Evolutionary conservation across 306 rosid species (phyloP).

Genomic region (Urtica urens): DNA sequence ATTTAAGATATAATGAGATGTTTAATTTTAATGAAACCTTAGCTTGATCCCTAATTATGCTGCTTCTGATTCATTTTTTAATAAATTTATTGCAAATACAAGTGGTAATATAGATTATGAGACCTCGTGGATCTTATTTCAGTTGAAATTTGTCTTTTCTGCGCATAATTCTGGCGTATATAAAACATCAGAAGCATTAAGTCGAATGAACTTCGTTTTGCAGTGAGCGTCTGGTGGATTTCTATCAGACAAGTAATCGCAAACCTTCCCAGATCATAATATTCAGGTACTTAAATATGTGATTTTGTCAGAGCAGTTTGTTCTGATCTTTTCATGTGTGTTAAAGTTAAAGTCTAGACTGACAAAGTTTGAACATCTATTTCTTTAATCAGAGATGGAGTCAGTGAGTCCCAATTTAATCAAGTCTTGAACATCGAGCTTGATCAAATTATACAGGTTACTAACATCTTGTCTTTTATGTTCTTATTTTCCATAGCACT

Average conservation of each 20-base stretch:
- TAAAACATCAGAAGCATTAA: too few relatives aligned
- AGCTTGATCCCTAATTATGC: too few relatives aligned
- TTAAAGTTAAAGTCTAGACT: constrained; percentile 6
- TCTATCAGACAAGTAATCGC: constrained; percentile 51
- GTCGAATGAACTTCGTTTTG: constrained; percentile 16
- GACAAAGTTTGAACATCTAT: constrained; percentile 13
- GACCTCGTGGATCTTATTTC: too few relatives aligned
- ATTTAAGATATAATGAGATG: too few relatives aligned
- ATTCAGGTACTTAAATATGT: constrained; percentile 54
- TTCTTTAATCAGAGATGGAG: constrained; percentile 72
- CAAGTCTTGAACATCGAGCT: constrained; percentile 82
- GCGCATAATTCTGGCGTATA: too few relatives aligned
- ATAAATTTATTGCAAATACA: too few relatives aligned
- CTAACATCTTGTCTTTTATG: not conserved
- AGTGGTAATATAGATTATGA: too few relatives aligned
- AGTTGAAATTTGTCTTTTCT: too few relatives aligned
- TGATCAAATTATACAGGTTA: constrained; percentile 77
- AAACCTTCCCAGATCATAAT: constrained; percentile 77
- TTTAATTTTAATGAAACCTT: too few relatives aligned
- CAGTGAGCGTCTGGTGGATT: constrained; percentile 89
- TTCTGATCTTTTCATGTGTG: not conserved
- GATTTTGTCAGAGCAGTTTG: not conserved
- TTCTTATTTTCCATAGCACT: not conserved
- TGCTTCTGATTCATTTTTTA: too few relatives aligned
- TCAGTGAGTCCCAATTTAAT: constrained; percentile 78